Conservation (phyloP, 495 filamentous ascomycete species). For the Penicillium simplicissimum region DNA sequence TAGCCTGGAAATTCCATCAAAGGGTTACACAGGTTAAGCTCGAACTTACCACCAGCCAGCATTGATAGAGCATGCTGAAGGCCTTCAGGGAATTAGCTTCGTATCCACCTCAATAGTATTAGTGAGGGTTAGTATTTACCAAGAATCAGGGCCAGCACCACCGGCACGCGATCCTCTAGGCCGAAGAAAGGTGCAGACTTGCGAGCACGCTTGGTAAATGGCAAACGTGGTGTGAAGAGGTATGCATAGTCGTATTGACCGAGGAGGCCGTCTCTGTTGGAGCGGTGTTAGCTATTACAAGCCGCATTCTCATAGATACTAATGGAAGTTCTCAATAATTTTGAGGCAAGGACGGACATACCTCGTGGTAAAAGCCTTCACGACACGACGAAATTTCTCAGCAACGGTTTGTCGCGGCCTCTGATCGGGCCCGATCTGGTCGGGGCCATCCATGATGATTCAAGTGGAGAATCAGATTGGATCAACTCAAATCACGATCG, state of each 20-base stretch:
- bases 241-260: conserved; percentile 85
- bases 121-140: neutral
- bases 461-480: neutral
- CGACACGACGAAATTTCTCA: conserved; percentile 38
- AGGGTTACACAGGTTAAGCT: neutral
- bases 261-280: conserved; percentile 65
- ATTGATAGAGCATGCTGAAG: conserved; percentile 71
- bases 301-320: neutral
- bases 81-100: conserved; percentile 32
- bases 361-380: conserved; percentile 51
- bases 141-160: conserved; percentile 71
- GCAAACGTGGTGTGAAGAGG: conserved; percentile 76
- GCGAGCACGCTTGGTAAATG: conserved; percentile 71
- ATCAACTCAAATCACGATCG: neutral
- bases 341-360: conserved; percentile 25
- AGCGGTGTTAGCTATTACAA: neutral
- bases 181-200: conserved; percentile 81
- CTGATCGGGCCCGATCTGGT: conserved; percentile 52
- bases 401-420: conserved; percentile 40
- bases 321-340: neutral
- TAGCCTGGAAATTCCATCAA: neutral
- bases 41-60: conserved; percentile 56
- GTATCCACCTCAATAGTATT: neutral
- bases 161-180: conserved; percentile 78
- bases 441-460: conserved; percentile 46